Conservation (phyloP, 148 eudicot species). For the Selenicereus undatus region DNA sequence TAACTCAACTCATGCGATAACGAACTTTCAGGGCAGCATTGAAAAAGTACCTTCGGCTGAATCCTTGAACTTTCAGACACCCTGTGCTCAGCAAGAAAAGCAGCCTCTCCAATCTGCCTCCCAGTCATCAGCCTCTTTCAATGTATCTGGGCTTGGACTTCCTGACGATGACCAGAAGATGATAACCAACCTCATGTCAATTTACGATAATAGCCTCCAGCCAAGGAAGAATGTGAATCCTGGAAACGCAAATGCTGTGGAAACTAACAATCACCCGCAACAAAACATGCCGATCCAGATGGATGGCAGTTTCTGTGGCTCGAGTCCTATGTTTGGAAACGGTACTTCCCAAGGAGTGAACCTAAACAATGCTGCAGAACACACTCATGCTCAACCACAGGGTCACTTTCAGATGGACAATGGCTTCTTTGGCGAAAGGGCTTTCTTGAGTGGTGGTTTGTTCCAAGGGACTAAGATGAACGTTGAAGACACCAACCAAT, state of each 20-base stretch:
- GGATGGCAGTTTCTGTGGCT: conserved; percentile 27
- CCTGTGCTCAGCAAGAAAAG: conserved; percentile 34
- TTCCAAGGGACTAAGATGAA: conserved; percentile 2
- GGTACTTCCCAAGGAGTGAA: conserved; percentile 23
- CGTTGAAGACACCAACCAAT: background rate
- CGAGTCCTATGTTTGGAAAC: conserved; percentile 20
- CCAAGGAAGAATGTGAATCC: conserved; percentile 16
- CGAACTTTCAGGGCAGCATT: conserved; percentile 22
- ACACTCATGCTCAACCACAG: conserved; percentile 19
- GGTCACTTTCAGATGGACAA: conserved; percentile 21
- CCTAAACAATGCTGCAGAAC: conserved; percentile 5
- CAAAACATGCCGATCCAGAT: conserved; percentile 23
- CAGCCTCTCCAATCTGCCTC: conserved; percentile 22
- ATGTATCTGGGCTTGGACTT: conserved; percentile 31
- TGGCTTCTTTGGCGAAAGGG: conserved; percentile 5
- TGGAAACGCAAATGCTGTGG: background rate
- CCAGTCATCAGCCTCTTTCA: conserved; percentile 25
- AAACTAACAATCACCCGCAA: conserved; percentile 19
- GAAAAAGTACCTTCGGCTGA: conserved; percentile 15
- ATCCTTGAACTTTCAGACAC: conserved; percentile 19
- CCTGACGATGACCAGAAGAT: conserved; percentile 45
- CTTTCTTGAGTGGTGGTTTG: background rate
- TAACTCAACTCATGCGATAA: conserved; percentile 24
- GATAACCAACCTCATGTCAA: conserved; percentile 38
- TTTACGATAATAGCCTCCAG: conserved; percentile 28